These are phyloP conservation scores for Phytophthora cajani DNA, from an alignment of 352 stramenopile genomes.

Conservation along the genomic window DNA sequence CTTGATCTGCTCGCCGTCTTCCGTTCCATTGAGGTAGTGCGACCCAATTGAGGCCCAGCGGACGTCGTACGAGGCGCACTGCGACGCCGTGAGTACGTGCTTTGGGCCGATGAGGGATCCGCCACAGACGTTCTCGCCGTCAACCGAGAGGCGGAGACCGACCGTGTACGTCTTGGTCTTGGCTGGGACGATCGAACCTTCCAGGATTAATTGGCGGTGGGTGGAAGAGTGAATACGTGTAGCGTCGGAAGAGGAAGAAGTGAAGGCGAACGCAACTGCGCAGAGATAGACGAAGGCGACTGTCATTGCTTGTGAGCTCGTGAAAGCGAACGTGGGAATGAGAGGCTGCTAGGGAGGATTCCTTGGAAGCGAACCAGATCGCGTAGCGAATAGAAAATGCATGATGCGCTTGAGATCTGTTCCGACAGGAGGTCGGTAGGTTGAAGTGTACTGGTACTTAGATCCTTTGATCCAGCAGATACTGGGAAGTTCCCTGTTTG, in stretches of 20 bases:
- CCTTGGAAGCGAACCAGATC: constrained; percentile 1
- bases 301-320: background rate
- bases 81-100: background rate
- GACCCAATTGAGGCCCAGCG: background rate
- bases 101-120: background rate
- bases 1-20: constrained; percentile 1
- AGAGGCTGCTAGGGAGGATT: background rate
- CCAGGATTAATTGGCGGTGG: background rate
- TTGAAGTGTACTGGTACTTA: background rate
- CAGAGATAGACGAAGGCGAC: background rate
- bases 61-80: background rate
- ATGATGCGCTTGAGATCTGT: constrained; percentile 2
- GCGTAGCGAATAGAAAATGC: background rate
- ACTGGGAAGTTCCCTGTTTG: too few relatives aligned
- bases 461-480: background rate
- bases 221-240: background rate
- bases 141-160: background rate
- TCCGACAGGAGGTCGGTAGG: background rate
- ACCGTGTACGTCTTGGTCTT: background rate
- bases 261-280: background rate
- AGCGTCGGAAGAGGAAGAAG: background rate
- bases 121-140: constrained; percentile 1
- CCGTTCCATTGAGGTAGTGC: background rate
- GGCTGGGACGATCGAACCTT: background rate
- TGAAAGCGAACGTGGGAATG: background rate